Base-by-base conservation (phyloP, 192 early-diverging fungal species). In the Coemansia sp. region DNA sequence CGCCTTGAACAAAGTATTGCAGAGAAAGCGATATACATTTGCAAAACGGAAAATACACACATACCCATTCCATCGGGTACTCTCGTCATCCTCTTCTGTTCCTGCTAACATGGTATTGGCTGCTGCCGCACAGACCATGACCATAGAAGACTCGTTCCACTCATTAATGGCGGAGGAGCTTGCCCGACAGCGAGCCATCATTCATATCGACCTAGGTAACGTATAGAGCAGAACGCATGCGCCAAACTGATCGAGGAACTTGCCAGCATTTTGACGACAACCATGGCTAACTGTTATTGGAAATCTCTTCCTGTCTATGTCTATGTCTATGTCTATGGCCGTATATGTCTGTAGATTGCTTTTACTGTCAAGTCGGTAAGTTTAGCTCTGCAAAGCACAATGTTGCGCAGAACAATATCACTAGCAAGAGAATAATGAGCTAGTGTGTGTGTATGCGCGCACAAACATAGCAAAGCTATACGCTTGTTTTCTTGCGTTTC, bases 351-450 rank as follows among this genome's bases (percentile, higher is more conserved):
- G 63, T 76, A 86, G 89, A 91, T 61, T 91, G 89, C 57, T 91
- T 89, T 72, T 91, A 86, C 72, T 86, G 85, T 53, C 89, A 91
- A 84, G 89, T 91, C 50, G 89, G 89, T 86, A 85, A 83, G 79
- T 79, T 20, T 11, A 9, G 44, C 44, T 45, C 2, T 45, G 44
- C n/a, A 45, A 45, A 23, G 4, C 22, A 45, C 22, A 23, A 4
- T 45, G 44, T 45, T 20, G 22, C 22, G 19, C 44, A 3, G 44
- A 23, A 45, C 44, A 40, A 13, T 14, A 40, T 11, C 10, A 34
- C 3, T 19, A 30, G 15, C 33, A 40, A 40, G 11, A 13, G 13
- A 13, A 45, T 14, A 22, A 22, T 45, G 44, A n/a, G 44, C 44
- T 23, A 22, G 19, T 23, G 44, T 23, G n/a, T n/a, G n/a, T n/a